These are phyloP conservation scores for Crotalaria pallida DNA, from an alignment of 306 rosid species.

Conservation along the genomic window DNA sequence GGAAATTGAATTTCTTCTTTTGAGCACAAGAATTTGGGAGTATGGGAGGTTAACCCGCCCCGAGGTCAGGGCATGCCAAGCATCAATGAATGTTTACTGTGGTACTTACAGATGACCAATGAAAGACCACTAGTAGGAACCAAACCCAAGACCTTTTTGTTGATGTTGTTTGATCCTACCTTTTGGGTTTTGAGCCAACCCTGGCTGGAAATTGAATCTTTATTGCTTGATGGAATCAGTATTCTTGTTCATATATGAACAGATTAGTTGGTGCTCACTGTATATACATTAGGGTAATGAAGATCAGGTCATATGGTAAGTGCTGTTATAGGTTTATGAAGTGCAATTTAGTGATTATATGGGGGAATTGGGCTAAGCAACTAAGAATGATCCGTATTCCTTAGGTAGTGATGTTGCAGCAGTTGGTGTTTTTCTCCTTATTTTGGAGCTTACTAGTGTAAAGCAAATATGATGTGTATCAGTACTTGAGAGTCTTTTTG, in stretches of 20 bases:
- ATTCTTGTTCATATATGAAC: neutral
- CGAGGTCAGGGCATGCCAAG: neutral
- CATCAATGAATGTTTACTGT: neutral
- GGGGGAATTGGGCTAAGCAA: neutral
- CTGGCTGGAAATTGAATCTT: neutral
- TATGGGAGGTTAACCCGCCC: neutral
- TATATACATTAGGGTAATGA: neutral
- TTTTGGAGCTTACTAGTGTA: no score
- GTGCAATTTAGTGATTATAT: neutral
- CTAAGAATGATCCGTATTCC: no score
- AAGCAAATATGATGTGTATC: no score
- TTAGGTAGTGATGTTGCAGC: no score
- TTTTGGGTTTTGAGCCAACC: neutral
- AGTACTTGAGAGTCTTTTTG: no score
- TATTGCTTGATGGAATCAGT: neutral
- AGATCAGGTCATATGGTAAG: neutral
- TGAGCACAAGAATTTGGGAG: neutral
- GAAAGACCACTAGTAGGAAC: neutral
- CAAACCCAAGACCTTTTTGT: neutral
- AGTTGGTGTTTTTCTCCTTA: no score
- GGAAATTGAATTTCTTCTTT: neutral
- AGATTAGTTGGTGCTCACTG: neutral
- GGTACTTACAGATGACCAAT: neutral
- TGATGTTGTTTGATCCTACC: neutral
- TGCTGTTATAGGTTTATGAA: neutral